A percentile compares a stretch with the other conserved stretches of the same genome.
These are phyloP conservation scores for Hyaloscypha hepaticicola DNA, from an alignment of 495 filamentous ascomycete species.

Conservation along the genomic window DNA sequence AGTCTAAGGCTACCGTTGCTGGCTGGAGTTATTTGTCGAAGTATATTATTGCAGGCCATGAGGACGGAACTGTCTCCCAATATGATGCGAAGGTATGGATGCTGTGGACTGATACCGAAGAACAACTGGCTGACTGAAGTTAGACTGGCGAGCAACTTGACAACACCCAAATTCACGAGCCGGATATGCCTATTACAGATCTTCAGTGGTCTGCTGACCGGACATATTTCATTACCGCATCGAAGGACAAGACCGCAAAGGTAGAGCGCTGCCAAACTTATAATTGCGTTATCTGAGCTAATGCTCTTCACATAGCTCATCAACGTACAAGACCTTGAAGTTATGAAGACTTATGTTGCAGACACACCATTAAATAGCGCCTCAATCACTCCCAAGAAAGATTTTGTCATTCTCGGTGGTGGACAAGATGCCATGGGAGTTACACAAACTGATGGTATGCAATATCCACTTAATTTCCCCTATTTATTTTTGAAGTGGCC, in stretches of 20 bases:
- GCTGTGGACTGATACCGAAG: not conserved
- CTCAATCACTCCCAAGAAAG: slow-evolving; percentile 88
- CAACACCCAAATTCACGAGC: slow-evolving; percentile 79
- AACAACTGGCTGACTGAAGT: slow-evolving; percentile 12
- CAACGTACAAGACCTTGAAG: slow-evolving; percentile 77
- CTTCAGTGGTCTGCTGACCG: slow-evolving; percentile 92
- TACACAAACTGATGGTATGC: slow-evolving; percentile 57
- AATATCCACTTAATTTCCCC: not conserved
- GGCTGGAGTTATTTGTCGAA: slow-evolving; percentile 90
- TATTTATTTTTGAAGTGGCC: not conserved
- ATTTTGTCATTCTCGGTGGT: slow-evolving; percentile 95
- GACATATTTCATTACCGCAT: slow-evolving; percentile 96
- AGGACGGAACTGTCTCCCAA: slow-evolving; percentile 91
- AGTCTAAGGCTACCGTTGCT: slow-evolving; percentile 95
- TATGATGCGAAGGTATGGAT: slow-evolving; percentile 82
- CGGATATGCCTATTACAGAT: slow-evolving; percentile 82
- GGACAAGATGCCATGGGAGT: slow-evolving; percentile 99
- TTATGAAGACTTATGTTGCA: slow-evolving; percentile 85
- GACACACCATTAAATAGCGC: slow-evolving; percentile 98
- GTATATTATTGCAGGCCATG: slow-evolving; percentile 96
- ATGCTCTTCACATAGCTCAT: slow-evolving; percentile 56
- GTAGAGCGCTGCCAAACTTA: slow-evolving; percentile 40
- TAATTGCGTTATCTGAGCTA: slow-evolving; percentile 1
- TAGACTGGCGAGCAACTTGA: slow-evolving; percentile 76
- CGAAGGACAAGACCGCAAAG: slow-evolving; percentile 96